Evolutionary conservation across 495 filamentous ascomycete species (phyloP).

Genomic region (Hypoxylon crocopeplum): DNA sequence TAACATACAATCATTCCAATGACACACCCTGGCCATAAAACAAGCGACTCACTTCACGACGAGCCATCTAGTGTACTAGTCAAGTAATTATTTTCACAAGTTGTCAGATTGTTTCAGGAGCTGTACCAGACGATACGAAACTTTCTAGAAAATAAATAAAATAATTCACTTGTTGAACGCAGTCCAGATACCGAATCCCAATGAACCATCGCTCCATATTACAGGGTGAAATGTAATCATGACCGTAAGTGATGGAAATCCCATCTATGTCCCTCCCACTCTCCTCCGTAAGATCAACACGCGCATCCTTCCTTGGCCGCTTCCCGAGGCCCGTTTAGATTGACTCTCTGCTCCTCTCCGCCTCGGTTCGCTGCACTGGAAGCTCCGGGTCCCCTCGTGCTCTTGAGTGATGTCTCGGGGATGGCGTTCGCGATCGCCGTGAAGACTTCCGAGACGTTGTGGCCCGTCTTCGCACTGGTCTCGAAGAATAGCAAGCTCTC

Average conservation of each 20-base stretch:
- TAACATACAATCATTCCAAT: no score
- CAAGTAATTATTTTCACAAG: no score
- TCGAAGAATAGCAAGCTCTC: conserved; percentile 95
- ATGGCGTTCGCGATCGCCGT: conserved; percentile 98
- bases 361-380: conserved; percentile 59
- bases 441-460: conserved; percentile 94
- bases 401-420: conserved; percentile 94
- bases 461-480: conserved; percentile 94
- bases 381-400: conserved; percentile 69
- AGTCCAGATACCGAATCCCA: conserved; percentile 35
- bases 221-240: conserved; percentile 40
- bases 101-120: conserved; percentile 14
- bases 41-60: no score
- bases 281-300: conserved; percentile 62
- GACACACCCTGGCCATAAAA: not conserved
- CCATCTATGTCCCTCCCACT: conserved; percentile 2
- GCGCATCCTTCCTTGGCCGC: conserved; percentile 90
- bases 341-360: conserved; percentile 73
- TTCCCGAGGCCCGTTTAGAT: conserved; percentile 66
- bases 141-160: conserved; percentile 21
- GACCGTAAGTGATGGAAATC: conserved; percentile 19
- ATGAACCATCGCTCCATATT: conserved; percentile 43
- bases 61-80: no score
- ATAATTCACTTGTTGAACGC: conserved; percentile 30
- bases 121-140: conserved; percentile 23